Evolutionary conservation across 306 rosid species (phyloP).

Genomic region (Purshia tridentata): DNA sequence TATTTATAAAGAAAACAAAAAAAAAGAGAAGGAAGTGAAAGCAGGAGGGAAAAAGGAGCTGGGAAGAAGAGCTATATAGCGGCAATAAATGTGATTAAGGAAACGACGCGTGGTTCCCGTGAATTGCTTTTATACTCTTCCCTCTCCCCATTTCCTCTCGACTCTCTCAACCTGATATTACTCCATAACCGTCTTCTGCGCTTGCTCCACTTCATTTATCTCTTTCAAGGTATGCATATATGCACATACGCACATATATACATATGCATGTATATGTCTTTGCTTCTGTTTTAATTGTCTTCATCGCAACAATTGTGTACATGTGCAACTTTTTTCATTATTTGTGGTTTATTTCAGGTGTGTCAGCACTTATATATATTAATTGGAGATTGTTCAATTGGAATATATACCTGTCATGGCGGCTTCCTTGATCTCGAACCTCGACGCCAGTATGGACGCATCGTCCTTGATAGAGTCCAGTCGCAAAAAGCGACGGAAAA

Average conservation of each 20-base stretch:
- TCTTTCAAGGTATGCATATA: background rate
- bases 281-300: background rate
- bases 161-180: background rate
- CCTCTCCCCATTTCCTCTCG: background rate
- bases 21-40: background rate
- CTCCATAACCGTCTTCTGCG: background rate
- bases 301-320: background rate
- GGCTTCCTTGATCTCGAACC: slow-evolving; percentile 38
- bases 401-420: slow-evolving; percentile 8
- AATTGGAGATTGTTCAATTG: background rate
- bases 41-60: background rate
- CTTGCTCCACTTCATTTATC: background rate
- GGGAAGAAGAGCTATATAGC: background rate
- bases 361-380: background rate
- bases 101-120: slow-evolving; percentile 57
- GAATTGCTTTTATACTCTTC: slow-evolving; percentile 44
- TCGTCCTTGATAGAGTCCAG: slow-evolving; percentile 31
- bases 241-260: no score
- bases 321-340: background rate
- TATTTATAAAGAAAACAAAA: background rate
- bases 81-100: slow-evolving; percentile 40
- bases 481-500: slow-evolving; percentile 52
- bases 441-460: slow-evolving; percentile 24
- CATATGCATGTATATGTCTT: background rate
- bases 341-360: slow-evolving; percentile 16